Evolutionary conservation across 2,329 filamentous ascomycete genomes (phyloP).

Genomic region (Microcyclosporella mali): DNA sequence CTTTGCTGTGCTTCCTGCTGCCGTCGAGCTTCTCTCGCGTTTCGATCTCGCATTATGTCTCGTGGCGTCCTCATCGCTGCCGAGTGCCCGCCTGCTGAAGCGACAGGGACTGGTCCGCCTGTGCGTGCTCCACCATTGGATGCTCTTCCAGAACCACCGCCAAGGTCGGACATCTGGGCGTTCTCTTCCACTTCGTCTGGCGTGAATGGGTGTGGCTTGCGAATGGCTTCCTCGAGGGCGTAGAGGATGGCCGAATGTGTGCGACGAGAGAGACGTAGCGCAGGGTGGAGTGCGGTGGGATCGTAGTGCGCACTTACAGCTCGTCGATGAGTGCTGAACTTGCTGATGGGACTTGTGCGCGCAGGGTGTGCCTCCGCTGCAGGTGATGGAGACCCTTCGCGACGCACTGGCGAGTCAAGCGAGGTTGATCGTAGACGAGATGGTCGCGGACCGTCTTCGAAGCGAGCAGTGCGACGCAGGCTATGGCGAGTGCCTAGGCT

Average conservation of each 20-base stretch:
- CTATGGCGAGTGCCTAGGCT: constrained; percentile 38
- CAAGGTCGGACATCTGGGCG: constrained; percentile 84
- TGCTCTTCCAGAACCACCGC: constrained; percentile 52
- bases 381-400: constrained; percentile 4
- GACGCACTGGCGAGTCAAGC: constrained; percentile 34
- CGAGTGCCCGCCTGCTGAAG: constrained; percentile 44
- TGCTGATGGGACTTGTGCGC: constrained; percentile 20
- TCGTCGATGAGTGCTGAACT: constrained; percentile 30
- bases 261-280: constrained; percentile 68
- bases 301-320: constrained; percentile 28
- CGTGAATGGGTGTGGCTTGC: constrained; percentile 75
- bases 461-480: constrained; percentile 49
- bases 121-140: constrained; percentile 53
- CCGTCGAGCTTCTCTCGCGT: constrained; percentile 65
- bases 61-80: constrained; percentile 71
- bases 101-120: constrained; percentile 48
- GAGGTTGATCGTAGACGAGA: constrained; percentile 39
- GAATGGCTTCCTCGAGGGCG: constrained; percentile 82
- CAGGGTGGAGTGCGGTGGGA: constrained; percentile 42
- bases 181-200: constrained; percentile 79
- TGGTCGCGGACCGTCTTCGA: constrained; percentile 39
- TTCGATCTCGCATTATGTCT: constrained; percentile 84
- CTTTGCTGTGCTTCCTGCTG: constrained; percentile 54
- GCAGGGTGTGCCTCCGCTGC: constrained; percentile 4
- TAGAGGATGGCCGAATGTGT: constrained; percentile 89